Conservation (phyloP, 75 land plant genomes). For the Sequoia sempervirens region DNA sequence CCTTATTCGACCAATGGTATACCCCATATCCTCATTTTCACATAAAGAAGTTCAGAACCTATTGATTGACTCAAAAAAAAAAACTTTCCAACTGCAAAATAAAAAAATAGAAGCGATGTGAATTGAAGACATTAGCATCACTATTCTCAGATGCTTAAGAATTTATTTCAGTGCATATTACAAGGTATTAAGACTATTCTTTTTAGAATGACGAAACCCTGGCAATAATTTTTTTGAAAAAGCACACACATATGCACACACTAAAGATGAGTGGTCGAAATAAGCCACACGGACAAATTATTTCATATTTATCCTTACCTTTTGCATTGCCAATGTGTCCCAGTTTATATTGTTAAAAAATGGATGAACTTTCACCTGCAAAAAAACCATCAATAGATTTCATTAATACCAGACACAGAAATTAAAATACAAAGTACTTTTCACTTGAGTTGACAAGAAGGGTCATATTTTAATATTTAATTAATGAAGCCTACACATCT, state of each 20-base stretch:
- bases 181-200: neutral
- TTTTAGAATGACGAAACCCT: neutral
- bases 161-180: neutral
- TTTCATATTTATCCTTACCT: conserved; percentile 27
- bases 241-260: neutral
- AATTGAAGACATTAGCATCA: neutral
- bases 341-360: conserved; percentile 56
- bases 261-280: neutral
- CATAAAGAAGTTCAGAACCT: neutral
- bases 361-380: conserved; percentile 63
- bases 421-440: neutral
- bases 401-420: neutral
- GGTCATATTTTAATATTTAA: neutral
- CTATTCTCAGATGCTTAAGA: neutral
- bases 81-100: neutral
- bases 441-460: neutral
- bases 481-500: neutral
- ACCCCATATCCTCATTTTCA: neutral
- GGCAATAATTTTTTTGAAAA: neutral
- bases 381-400: neutral
- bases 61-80: neutral
- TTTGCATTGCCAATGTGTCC: conserved; percentile 61
- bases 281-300: neutral
- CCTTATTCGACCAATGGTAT: neutral
- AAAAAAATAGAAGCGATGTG: neutral